Percentiles rank a stretch among this genome's conserved stretches.
Conservation (phyloP, 2,329 filamentous ascomycete genomes). For the Fusarium staphyleae region DNA sequence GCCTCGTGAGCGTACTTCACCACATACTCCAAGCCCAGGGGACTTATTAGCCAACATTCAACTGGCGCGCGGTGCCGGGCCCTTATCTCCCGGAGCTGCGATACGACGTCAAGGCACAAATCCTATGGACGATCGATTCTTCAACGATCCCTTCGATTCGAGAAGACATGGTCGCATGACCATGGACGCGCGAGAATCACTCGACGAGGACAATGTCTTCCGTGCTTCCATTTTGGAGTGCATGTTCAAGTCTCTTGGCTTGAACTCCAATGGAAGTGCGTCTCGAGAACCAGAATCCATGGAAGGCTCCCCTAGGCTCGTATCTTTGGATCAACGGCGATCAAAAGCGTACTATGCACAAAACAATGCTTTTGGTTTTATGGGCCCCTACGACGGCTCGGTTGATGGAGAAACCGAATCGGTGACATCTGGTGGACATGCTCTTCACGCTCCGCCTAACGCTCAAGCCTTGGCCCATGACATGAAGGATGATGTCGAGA, state of each 20-base stretch:
- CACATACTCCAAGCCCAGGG: constrained; percentile 69
- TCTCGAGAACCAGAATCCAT: constrained; percentile 75
- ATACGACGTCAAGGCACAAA: constrained; percentile 50
- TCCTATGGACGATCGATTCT: constrained; percentile 58
- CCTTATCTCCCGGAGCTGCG: constrained; percentile 42
- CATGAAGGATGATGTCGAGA: constrained; percentile 90
- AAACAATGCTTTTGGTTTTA: constrained; percentile 87
- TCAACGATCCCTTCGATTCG: constrained; percentile 65
- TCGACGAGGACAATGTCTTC: constrained; percentile 89
- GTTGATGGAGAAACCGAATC: constrained; percentile 88
- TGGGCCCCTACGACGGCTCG: constrained; percentile 79
- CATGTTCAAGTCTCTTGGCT: constrained; percentile 91
- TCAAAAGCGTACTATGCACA: constrained; percentile 75
- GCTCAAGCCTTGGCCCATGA: constrained; percentile 75
- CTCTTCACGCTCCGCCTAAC: constrained; percentile 67
- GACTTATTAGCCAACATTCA: constrained; percentile 84
- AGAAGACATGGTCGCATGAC: constrained; percentile 58
- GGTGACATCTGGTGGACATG: constrained; percentile 73
- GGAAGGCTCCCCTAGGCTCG: constrained; percentile 83
- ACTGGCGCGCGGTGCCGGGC: constrained; percentile 66
- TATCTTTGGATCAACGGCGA: constrained; percentile 82
- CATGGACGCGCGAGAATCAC: constrained; percentile 76
- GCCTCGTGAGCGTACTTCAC: constrained; percentile 51
- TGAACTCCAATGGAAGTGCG: constrained; percentile 72
- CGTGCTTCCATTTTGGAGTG: constrained; percentile 90